phyloP scores from a whole-genome alignment of 2,329 filamentous ascomycete genomes.

The Onygena corvina region DNA sequence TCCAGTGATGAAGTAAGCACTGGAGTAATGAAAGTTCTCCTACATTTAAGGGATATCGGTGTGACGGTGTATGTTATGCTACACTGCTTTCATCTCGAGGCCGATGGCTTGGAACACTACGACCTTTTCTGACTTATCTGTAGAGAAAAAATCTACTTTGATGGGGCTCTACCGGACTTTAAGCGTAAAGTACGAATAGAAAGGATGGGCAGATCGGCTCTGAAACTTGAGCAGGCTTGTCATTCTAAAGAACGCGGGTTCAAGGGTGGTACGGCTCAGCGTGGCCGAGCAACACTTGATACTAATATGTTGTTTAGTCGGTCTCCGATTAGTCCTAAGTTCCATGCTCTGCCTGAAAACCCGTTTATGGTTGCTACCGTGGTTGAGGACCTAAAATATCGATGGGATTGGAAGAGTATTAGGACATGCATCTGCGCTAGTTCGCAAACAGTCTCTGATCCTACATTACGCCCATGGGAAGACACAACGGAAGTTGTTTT shows the following conservation, averaged over 20 bases:
- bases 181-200: constrained; percentile 53
- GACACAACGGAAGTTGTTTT: constrained; percentile 50
- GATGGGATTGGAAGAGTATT: constrained; percentile 26
- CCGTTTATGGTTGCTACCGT: constrained; percentile 67
- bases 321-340: constrained; percentile 20
- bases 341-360: constrained; percentile 38
- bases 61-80: constrained; percentile 49
- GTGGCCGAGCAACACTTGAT: constrained; percentile 11
- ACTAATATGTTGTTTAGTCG: constrained; percentile 21
- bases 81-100: no score
- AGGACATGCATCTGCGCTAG: constrained; percentile 8
- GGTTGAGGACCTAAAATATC: constrained; percentile 54
- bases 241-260: constrained; percentile 25
- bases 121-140: background rate
- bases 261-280: constrained; percentile 8
- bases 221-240: constrained; percentile 43
- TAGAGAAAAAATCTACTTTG: constrained; percentile 67
- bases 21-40: constrained; percentile 51
- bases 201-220: constrained; percentile 48
- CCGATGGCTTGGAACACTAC: no score
- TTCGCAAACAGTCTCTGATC: background rate
- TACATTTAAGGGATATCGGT: constrained; percentile 43
- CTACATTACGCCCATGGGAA: constrained; percentile 20
- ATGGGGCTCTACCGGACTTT: constrained; percentile 59
- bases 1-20: constrained; percentile 52